These are phyloP conservation scores for Boletus subcaerulescens DNA, from an alignment of 768 basidiomycete species.

Conservation along the genomic window DNA sequence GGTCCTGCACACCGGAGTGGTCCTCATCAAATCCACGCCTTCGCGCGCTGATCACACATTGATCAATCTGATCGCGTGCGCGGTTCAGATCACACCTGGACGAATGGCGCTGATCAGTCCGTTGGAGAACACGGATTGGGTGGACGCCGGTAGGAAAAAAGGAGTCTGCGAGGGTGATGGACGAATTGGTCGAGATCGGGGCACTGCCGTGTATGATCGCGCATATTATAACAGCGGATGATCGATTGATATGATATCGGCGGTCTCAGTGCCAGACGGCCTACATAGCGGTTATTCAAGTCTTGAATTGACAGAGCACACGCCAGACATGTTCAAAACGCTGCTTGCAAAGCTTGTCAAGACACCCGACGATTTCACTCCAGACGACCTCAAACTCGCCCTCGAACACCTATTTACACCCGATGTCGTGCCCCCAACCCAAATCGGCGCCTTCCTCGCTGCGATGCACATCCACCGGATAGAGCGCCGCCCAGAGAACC, in stretches of 20 bases:
- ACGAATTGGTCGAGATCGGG: conserved; percentile 78
- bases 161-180: conserved; percentile 80
- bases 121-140: conserved; percentile 83
- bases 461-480: conserved; percentile 78
- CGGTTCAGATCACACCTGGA: conserved; percentile 84
- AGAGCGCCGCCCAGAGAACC: conserved; percentile 70
- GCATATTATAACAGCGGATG: no score
- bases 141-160: conserved; percentile 86
- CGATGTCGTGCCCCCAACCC: conserved; percentile 58
- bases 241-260: no score
- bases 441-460: conserved; percentile 88
- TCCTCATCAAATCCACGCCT: conserved; percentile 79
- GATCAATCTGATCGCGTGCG: conserved; percentile 61
- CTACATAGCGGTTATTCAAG: no score
- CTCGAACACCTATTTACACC: conserved; percentile 75
- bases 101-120: conserved; percentile 84
- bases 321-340: conserved; percentile 53
- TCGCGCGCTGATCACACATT: conserved; percentile 67
- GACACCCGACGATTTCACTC: conserved; percentile 78
- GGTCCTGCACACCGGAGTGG: conserved; percentile 81
- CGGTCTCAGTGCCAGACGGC: no score
- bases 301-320: conserved; percentile 13
- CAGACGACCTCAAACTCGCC: conserved; percentile 68
- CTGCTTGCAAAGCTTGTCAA: conserved; percentile 76
- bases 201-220: conserved; percentile 80